These are phyloP conservation scores for Acrocalymma vagum DNA, from an alignment of 2,329 filamentous ascomycete species.

Conservation along the genomic window DNA sequence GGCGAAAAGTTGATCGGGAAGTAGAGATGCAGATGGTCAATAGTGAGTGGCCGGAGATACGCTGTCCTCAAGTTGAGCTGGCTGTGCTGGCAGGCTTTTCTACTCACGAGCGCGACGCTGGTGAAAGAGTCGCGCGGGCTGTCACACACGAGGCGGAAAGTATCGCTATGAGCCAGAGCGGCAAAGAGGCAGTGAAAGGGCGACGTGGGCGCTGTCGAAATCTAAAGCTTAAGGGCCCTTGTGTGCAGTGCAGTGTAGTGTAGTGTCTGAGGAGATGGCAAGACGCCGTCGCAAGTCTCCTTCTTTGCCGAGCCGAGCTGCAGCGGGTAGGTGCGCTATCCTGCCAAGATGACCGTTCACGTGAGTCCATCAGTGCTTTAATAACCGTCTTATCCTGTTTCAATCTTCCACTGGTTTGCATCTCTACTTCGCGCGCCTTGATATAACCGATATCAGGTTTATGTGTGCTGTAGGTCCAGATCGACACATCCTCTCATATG, in stretches of 20 bases:
- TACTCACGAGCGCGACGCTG: conserved; percentile 34
- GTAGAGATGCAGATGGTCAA: conserved; percentile 28
- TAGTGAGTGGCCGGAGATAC: conserved; percentile 19
- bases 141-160: conserved; percentile 24
- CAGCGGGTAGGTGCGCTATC: too few species aligned
- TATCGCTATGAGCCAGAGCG: conserved; percentile 27
- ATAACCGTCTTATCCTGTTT: too few species aligned
- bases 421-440: too few species aligned
- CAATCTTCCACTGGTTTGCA: too few species aligned
- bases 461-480: too few species aligned
- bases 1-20: conserved; percentile 27
- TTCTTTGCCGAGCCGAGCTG: too few species aligned
- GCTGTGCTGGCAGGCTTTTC: conserved; percentile 23
- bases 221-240: conserved; percentile 30
- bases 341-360: too few species aligned
- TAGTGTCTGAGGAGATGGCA: too few species aligned
- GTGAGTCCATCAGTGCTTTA: too few species aligned
- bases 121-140: conserved; percentile 27
- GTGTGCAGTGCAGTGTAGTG: conserved; percentile 20
- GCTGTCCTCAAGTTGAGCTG: conserved; percentile 29
- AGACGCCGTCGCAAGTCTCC: too few species aligned
- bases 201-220: conserved; percentile 21
- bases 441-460: too few species aligned
- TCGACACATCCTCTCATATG: too few species aligned
- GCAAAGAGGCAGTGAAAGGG: conserved; percentile 27